phyloP scores from a whole-genome alignment of 2,329 filamentous ascomycete genomes.

The Rutstroemia sp. region DNA sequence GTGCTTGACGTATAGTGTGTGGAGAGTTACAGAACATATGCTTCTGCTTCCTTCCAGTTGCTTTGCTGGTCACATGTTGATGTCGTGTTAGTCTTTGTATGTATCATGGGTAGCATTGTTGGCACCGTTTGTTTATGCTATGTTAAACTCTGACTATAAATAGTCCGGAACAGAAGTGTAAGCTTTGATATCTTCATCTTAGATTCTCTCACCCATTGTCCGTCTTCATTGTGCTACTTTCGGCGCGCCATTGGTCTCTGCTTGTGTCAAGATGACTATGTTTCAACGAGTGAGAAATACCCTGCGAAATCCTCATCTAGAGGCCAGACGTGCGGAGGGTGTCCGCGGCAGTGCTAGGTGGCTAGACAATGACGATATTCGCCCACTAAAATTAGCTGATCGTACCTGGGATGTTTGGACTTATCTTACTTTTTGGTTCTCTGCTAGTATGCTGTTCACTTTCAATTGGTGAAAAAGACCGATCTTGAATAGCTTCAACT shows the following conservation, averaged over 20 bases:
- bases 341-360: conserved; percentile 27
- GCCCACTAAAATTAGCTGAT: conserved; percentile 33
- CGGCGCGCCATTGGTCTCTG: neutral
- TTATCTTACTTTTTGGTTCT: conserved; percentile 26
- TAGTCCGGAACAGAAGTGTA: neutral
- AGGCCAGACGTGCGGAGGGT: conserved; percentile 18
- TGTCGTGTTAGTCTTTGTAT: neutral
- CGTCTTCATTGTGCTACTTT: neutral
- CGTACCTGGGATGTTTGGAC: conserved; percentile 36
- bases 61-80: too few species aligned
- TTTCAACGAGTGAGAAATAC: neutral
- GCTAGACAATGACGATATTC: conserved; percentile 36
- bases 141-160: neutral
- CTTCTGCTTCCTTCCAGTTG: too few species aligned
- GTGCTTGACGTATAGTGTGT: neutral
- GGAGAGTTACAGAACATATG: neutral
- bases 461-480: neutral
- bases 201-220: neutral
- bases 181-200: neutral
- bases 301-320: conserved; percentile 13
- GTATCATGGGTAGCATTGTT: neutral
- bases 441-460: neutral
- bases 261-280: neutral
- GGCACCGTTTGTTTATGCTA: neutral
- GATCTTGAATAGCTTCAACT: conserved; percentile 25